A percentile compares a stretch with the other conserved stretches of the same genome.
Evolutionary conservation across 352 stramenopile genomes (phyloP).

Genomic region (Phytopythium mirpurense): DNA sequence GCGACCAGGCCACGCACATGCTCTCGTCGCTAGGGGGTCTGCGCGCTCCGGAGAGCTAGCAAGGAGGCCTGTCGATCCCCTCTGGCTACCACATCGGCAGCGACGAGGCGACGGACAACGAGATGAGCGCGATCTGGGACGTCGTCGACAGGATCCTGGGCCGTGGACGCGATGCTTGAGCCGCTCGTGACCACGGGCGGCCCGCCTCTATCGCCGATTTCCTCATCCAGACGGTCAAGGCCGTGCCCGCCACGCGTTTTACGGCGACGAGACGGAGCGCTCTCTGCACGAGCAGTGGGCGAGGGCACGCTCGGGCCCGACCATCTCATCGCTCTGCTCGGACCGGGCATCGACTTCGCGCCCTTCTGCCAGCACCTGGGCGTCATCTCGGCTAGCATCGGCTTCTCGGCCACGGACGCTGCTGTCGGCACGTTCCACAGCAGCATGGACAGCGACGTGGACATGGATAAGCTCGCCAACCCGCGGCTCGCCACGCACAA

Average conservation of each 20-base stretch:
- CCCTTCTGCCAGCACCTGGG: slow-evolving; percentile 85
- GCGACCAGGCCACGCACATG: slow-evolving; percentile 67
- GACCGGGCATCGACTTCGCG: slow-evolving; percentile 69
- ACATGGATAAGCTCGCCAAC: slow-evolving; percentile 51
- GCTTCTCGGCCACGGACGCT: slow-evolving; percentile 14
- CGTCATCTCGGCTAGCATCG: slow-evolving; percentile 58
- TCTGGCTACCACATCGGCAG: slow-evolving; percentile 63
- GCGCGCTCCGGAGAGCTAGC: slow-evolving; percentile 39
- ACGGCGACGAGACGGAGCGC: slow-evolving; percentile 19
- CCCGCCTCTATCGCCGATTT: slow-evolving; percentile 64
- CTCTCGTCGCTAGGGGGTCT: slow-evolving; percentile 48
- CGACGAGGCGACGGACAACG: slow-evolving; percentile 68
- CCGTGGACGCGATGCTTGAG: slow-evolving; percentile 65
- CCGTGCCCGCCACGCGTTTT: slow-evolving; percentile 41
- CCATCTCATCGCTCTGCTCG: slow-evolving; percentile 51
- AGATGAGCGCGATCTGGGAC: slow-evolving; percentile 74
- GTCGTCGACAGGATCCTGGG: slow-evolving; percentile 80
- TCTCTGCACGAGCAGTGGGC: slow-evolving; percentile 33
- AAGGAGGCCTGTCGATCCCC: slow-evolving; percentile 42
- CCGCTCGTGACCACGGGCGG: slow-evolving; percentile 36
- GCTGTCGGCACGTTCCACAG: slow-evolving; percentile 81
- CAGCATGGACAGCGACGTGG: slow-evolving; percentile 81
- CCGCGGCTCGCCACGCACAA: slow-evolving; percentile 53
- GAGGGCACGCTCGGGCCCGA: slow-evolving; percentile 35
- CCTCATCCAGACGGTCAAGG: slow-evolving; percentile 44